phyloP scores from a whole-genome alignment of 495 filamentous ascomycete genomes.

The Penicillium turbatum region DNA sequence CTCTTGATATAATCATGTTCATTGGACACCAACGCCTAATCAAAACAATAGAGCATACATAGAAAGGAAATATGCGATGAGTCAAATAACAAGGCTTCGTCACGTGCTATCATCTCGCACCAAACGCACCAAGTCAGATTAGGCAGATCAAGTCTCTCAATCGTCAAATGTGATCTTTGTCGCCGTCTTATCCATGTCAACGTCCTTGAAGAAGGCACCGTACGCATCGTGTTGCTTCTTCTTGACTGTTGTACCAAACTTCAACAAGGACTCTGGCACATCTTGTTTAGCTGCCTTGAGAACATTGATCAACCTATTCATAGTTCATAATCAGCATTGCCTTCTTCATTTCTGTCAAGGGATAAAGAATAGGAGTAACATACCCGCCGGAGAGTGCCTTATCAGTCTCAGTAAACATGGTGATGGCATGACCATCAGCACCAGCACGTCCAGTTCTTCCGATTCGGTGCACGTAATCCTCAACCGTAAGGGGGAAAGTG shows the following conservation, averaged over 20 bases:
- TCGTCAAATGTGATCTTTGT: slow-evolving; percentile 94
- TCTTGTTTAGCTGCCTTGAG: slow-evolving; percentile 82
- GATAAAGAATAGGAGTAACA: slow-evolving; percentile 34
- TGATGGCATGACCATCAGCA: slow-evolving; percentile 78
- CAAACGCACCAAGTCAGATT: slow-evolving; percentile 20
- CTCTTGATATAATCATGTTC: background rate
- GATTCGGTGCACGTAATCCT: slow-evolving; percentile 98
- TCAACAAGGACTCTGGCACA: slow-evolving; percentile 81
- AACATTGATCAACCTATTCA: slow-evolving; percentile 75
- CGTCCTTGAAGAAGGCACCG: slow-evolving; percentile 86
- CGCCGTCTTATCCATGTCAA: slow-evolving; percentile 68
- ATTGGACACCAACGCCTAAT: slow-evolving; percentile 8
- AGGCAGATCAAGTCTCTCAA: slow-evolving; percentile 22
- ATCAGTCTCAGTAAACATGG: slow-evolving; percentile 89
- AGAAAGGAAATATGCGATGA: slow-evolving; percentile 55
- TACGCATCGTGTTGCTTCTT: slow-evolving; percentile 94
- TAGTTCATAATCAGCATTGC: slow-evolving; percentile 11
- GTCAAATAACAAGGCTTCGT: slow-evolving; percentile 43
- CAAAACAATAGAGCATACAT: slow-evolving; percentile 46
- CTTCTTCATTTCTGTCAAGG: slow-evolving; percentile 18
- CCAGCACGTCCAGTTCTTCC: slow-evolving; percentile 86
- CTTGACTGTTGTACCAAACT: slow-evolving; percentile 97
- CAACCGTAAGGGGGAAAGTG: slow-evolving; percentile 61
- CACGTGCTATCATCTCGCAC: slow-evolving; percentile 20
- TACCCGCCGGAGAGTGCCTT: slow-evolving; percentile 82